Conservation (phyloP, 495 filamentous ascomycete genomes). For the Trichocladium uniseriatum region DNA sequence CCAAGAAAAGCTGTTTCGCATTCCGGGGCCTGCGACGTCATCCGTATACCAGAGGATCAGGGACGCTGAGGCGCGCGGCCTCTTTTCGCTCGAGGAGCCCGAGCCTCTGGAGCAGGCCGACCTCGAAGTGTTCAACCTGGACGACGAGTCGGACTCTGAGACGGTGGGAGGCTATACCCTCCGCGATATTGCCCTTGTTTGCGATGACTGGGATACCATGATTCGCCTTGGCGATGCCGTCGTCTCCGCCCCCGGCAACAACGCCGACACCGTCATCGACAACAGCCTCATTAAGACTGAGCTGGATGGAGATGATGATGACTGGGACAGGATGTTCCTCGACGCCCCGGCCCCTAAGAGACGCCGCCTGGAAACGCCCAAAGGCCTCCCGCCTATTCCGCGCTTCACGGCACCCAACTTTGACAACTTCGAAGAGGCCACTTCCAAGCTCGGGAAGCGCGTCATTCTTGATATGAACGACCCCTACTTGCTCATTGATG, state of each 20-base stretch:
- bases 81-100: constrained; percentile 49
- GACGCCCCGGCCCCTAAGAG: constrained; percentile 33
- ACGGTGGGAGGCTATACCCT: constrained; percentile 58
- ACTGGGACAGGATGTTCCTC: constrained; percentile 44
- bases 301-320: constrained; percentile 32
- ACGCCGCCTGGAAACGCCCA: constrained; percentile 25
- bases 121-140: constrained; percentile 44
- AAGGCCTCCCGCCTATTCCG: constrained; percentile 35
- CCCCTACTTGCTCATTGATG: constrained; percentile 64
- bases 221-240: constrained; percentile 32
- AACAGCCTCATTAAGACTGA: constrained; percentile 23
- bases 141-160: constrained; percentile 52
- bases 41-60: constrained; percentile 41
- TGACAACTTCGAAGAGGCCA: constrained; percentile 49
- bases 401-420: constrained; percentile 36
- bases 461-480: constrained; percentile 86
- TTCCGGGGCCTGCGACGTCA: constrained; percentile 42
- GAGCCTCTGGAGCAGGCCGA: constrained; percentile 42
- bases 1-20: constrained; percentile 68
- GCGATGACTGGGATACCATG: constrained; percentile 69
- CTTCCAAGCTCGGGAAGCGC: constrained; percentile 59
- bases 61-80: constrained; percentile 47
- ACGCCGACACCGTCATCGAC: constrained; percentile 17
- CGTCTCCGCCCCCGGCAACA: neutral
- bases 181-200: constrained; percentile 68